Evolutionary conservation across 257 asterid species (phyloP).

Genomic region (Solanum arcanum): DNA sequence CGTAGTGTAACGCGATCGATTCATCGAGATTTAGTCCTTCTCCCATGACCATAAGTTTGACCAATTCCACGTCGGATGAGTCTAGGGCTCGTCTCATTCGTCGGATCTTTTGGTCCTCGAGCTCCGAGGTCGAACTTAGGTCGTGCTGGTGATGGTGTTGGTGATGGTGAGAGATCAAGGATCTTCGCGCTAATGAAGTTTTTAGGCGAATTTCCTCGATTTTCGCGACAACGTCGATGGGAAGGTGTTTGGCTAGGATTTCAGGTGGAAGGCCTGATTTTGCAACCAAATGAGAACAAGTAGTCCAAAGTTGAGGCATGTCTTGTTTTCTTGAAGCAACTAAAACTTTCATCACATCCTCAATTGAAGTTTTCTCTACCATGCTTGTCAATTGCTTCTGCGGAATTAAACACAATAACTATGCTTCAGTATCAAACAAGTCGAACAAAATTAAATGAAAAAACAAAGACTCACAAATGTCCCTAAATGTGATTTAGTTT

Average conservation of each 20-base stretch:
- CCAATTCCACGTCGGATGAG: conserved; percentile 84
- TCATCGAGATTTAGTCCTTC: conserved; percentile 90
- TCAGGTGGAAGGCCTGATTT: conserved; percentile 91
- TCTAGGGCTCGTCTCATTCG: conserved; percentile 92
- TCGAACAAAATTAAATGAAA: not conserved
- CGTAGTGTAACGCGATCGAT: conserved; percentile 74
- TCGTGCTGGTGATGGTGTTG: conserved; percentile 15
- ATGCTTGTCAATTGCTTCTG: conserved; percentile 76
- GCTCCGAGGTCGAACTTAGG: conserved; percentile 23
- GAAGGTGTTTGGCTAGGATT: conserved; percentile 68
- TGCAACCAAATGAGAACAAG: conserved; percentile 84
- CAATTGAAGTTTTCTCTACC: conserved; percentile 88
- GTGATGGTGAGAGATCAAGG: conserved; percentile 45
- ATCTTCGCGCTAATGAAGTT: conserved; percentile 46
- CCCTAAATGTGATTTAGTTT: not conserved
- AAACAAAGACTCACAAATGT: not conserved
- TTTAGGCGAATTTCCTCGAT: conserved; percentile 84
- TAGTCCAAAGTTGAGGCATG: conserved; percentile 74
- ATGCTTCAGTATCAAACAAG: not conserved
- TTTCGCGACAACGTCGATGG: conserved; percentile 64
- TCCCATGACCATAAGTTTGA: conserved; percentile 97
- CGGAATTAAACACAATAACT: not conserved
- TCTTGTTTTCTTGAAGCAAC: conserved; percentile 88
- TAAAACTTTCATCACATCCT: conserved; percentile 85
- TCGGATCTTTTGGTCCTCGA: conserved; percentile 78